Conservation (phyloP, 805 yeast genomes). For the Metschnikowia gelsemii region DNA sequence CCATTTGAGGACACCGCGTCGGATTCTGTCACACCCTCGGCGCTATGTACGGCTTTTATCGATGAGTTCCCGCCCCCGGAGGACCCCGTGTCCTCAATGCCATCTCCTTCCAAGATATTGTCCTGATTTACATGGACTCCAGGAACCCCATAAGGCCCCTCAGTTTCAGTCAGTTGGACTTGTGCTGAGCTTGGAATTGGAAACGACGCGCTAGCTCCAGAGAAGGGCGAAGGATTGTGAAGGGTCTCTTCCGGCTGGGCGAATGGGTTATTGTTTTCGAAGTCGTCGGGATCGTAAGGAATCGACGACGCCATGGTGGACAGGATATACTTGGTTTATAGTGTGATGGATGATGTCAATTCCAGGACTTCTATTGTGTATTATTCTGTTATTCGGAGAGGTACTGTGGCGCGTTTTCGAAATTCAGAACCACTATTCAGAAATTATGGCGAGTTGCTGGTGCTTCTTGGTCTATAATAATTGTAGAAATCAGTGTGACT, state of each 20-base stretch:
- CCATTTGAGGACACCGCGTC: not conserved
- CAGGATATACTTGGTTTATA: not conserved
- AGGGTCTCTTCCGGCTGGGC: constrained; percentile 29
- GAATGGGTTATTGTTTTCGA: constrained; percentile 45
- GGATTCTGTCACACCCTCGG: not conserved
- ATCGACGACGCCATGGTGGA: constrained; percentile 40
- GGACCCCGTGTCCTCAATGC: not conserved
- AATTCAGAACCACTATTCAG: too few relatives aligned
- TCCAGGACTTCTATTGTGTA: too few relatives aligned
- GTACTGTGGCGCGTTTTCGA: too few relatives aligned
- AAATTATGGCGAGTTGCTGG: too few relatives aligned
- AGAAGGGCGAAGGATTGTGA: too few relatives aligned
- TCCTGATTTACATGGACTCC: not conserved
- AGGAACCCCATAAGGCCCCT: too few relatives aligned
- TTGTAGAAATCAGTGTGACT: too few relatives aligned
- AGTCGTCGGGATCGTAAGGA: constrained; percentile 48
- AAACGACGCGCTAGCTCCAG: too few relatives aligned
- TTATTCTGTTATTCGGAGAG: too few relatives aligned
- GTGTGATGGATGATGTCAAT: too few relatives aligned
- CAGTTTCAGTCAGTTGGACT: too few relatives aligned
- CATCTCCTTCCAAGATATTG: not conserved
- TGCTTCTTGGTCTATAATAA: not conserved
- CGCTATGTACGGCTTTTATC: not conserved
- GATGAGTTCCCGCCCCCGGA: not conserved
- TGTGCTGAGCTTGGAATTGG: too few relatives aligned